These are phyloP conservation scores for Dictyostelium intermedium DNA, from an alignment of 78 protist genomes.

Conservation along the genomic window DNA sequence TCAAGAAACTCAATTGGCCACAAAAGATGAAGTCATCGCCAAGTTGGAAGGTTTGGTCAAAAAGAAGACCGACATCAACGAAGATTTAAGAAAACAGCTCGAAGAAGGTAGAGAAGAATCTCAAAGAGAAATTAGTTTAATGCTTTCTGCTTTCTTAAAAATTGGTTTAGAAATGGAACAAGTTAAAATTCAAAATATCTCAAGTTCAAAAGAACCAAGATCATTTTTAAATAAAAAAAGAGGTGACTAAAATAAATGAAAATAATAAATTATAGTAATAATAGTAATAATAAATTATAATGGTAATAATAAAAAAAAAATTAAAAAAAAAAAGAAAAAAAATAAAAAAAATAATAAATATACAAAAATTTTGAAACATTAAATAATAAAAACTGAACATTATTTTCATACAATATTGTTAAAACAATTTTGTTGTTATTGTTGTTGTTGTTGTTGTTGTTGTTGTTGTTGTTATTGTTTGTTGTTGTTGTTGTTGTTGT, in stretches of 20 bases:
- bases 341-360: neutral
- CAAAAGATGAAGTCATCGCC: conserved; percentile 26
- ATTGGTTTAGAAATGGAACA: conserved; percentile 63
- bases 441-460: too few species aligned
- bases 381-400: neutral
- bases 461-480: too few species aligned
- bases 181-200: conserved; percentile 14
- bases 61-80: conserved; percentile 25
- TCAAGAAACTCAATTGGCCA: conserved; percentile 4
- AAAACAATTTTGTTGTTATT: neutral
- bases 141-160: conserved; percentile 57
- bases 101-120: conserved; percentile 51
- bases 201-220: conserved; percentile 22
- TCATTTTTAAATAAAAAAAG: conserved; percentile 67
- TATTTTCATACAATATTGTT: too few species aligned
- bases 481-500: too few species aligned
- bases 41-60: conserved; percentile 5
- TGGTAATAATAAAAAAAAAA: neutral
- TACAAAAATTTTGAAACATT: neutral
- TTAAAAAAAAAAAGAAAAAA: neutral
- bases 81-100: conserved; percentile 27
- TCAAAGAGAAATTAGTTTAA: conserved; percentile 63
- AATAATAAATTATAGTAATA: neutral
- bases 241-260: conserved; percentile 14
- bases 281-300: neutral